A percentile compares a stretch with the other conserved stretches of the same genome.
phyloP scores from a whole-genome alignment of 768 basidiomycete genomes.

The Suillus subluteus region DNA sequence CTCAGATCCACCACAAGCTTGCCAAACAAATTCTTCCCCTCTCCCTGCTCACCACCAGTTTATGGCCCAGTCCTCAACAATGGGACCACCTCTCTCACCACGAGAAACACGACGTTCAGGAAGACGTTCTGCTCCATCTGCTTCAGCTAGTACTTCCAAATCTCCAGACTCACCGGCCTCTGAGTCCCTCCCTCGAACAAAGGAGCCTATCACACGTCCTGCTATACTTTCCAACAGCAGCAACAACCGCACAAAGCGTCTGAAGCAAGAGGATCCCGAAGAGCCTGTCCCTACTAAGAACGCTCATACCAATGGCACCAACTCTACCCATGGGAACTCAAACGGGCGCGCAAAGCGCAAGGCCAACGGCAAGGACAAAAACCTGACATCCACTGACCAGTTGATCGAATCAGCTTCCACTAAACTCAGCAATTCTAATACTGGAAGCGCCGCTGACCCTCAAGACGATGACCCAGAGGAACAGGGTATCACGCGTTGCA shows the following conservation, averaged over 20 bases:
- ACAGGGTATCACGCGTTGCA: constrained; percentile 73
- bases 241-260: constrained; percentile 55
- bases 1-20: constrained; percentile 12
- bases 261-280: constrained; percentile 77
- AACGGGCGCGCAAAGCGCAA: constrained; percentile 63
- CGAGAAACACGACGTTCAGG: constrained; percentile 80
- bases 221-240: constrained; percentile 41
- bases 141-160: constrained; percentile 69
- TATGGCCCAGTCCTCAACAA: constrained; percentile 69
- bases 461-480: constrained; percentile 54
- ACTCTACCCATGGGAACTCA: constrained; percentile 33
- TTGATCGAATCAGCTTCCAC: constrained; percentile 30
- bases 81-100: constrained; percentile 80
- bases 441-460: constrained; percentile 38
- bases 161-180: constrained; percentile 72
- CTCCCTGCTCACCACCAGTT: constrained; percentile 20
- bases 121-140: constrained; percentile 68
- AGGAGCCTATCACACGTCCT: constrained; percentile 42
- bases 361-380: constrained; percentile 66
- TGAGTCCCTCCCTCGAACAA: constrained; percentile 48
- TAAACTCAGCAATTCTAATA: constrained; percentile 31
- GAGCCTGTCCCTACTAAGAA: constrained; percentile 55
- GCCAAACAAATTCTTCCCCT: constrained; percentile 12
- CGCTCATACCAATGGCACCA: constrained; percentile 34
- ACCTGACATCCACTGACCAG: constrained; percentile 31